phyloP scores from a whole-genome alignment of 2,329 filamentous ascomycete genomes.

The Orbilia blumenaviensis region DNA sequence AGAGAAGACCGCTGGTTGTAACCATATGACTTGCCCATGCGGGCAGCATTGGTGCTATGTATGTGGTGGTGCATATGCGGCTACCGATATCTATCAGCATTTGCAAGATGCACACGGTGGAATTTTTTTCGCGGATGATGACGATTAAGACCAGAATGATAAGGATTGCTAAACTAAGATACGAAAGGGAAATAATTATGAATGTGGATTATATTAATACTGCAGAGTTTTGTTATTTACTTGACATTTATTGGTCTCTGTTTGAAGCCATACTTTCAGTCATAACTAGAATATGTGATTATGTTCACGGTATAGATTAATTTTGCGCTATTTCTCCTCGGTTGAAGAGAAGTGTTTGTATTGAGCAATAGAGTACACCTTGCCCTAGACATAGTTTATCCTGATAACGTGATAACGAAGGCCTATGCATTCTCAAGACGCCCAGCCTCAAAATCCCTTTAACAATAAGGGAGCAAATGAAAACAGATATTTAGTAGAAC shows the following conservation, averaged over 20 bases:
- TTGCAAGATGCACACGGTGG: conserved; percentile 60
- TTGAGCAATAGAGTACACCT: no score
- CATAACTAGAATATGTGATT: no score
- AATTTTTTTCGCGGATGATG: conserved; percentile 5
- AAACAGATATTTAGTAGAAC: not conserved
- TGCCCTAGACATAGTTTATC: no score
- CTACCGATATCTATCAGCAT: conserved; percentile 61
- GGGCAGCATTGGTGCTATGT: conserved; percentile 62
- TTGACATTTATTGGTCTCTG: no score
- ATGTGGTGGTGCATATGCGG: conserved; percentile 59
- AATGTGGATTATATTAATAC: no score
- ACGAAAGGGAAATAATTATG: no score
- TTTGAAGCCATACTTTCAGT: no score
- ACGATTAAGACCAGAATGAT: conserved; percentile 18
- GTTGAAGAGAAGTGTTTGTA: no score
- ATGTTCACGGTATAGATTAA: no score
- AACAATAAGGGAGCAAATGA: not conserved
- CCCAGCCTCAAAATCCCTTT: not conserved
- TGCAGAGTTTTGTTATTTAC: no score
- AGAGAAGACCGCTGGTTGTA: conserved; percentile 61
- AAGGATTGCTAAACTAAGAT: no score
- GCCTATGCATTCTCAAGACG: not conserved
- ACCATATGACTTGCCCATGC: conserved; percentile 61
- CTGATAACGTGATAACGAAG: not conserved
- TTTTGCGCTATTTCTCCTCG: no score